Conservation (phyloP, 2,329 filamentous ascomycete species). For the Alternaria rosae region DNA sequence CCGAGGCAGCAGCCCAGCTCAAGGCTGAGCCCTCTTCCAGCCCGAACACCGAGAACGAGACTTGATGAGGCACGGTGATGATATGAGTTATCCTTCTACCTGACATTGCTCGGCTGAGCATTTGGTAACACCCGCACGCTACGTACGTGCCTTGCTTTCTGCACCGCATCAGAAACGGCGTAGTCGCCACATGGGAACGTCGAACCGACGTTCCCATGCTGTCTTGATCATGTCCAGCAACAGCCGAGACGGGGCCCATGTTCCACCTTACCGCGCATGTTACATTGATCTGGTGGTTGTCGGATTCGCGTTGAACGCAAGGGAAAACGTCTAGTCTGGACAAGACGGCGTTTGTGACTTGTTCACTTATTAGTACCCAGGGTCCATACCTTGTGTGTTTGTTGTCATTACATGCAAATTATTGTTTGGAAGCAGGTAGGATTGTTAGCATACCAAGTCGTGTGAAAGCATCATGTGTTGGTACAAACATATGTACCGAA, state of each 20-base stretch:
- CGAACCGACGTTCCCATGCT: not conserved
- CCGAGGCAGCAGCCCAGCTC: slow-evolving; percentile 13
- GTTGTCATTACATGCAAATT: not conserved
- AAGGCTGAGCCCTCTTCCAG: slow-evolving; percentile 25
- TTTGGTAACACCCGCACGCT: not conserved
- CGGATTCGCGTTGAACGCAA: not conserved
- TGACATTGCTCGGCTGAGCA: not conserved
- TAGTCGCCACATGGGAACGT: not conserved
- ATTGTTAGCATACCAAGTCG: not conserved
- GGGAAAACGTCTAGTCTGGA: not conserved
- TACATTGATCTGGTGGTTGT: not conserved
- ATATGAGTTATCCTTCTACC: not conserved
- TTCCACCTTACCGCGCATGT: not conserved
- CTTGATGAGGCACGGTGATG: slow-evolving; percentile 15
- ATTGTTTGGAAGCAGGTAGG: not conserved
- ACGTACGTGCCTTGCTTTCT: not conserved
- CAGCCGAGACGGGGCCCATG: not conserved
- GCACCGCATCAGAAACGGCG: not conserved
- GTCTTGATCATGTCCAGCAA: not conserved
- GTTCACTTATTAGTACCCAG: not conserved
- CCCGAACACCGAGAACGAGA: slow-evolving; percentile 18
- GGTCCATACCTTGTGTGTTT: not conserved
- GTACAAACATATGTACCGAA: not conserved
- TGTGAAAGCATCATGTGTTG: not conserved
- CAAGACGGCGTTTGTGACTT: not conserved